These are phyloP conservation scores for Glycine latifolia DNA, from an alignment of 306 rosid genomes.

Conservation along the genomic window DNA sequence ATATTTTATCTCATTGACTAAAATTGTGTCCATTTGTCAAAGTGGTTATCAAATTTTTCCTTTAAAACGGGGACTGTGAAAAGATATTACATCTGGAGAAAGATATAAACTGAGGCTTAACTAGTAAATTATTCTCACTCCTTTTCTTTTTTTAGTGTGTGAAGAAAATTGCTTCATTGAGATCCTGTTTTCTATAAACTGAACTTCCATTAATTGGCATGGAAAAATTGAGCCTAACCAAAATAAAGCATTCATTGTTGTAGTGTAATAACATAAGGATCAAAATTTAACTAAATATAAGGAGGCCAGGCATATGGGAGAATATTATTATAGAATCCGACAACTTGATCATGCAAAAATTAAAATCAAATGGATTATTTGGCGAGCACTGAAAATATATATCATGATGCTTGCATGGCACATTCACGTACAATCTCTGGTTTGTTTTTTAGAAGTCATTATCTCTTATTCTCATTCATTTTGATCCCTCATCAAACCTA, in stretches of 20 bases:
- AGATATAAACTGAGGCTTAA: background rate
- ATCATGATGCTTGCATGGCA: slow-evolving; percentile 44
- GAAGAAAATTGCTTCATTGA: background rate
- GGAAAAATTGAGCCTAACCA: background rate
- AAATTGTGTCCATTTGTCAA: too few species aligned
- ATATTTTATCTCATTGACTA: too few species aligned
- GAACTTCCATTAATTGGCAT: slow-evolving; percentile 1
- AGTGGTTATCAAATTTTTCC: too few species aligned
- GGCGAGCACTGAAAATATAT: slow-evolving; percentile 39
- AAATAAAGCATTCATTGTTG: background rate
- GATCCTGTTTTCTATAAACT: background rate
- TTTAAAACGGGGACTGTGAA: too few species aligned
- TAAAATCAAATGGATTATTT: slow-evolving; percentile 31
- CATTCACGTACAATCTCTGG: slow-evolving; percentile 49
- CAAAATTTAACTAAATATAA: slow-evolving; percentile 1
- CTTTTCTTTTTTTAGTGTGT: background rate
- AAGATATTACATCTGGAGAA: too few species aligned
- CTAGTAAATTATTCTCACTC: background rate
- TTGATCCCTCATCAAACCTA: background rate
- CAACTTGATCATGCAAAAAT: slow-evolving; percentile 43
- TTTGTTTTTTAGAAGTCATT: background rate
- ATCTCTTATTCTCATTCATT: slow-evolving; percentile 24
- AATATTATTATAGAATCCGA: background rate
- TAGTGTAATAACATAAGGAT: slow-evolving; percentile 5
- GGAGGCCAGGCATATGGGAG: background rate